Percentiles rank a stretch among this genome's conserved stretches.
Conservation (phyloP, 2,329 filamentous ascomycete genomes). For the Curvularia lunata region DNA sequence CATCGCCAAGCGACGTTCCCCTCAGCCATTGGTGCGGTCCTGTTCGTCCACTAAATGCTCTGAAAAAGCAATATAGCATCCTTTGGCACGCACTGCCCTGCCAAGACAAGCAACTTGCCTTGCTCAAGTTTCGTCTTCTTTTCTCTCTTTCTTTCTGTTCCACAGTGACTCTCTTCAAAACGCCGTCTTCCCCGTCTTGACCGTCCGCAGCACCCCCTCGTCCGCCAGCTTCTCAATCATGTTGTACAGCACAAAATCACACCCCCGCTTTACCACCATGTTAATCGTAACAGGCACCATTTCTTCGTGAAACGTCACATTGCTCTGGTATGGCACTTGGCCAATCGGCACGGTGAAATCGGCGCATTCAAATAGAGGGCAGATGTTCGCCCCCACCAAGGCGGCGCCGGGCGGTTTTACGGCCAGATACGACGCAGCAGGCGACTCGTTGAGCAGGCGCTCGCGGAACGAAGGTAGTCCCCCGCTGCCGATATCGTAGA, state of each 20-base stretch:
- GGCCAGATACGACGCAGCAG: conserved; percentile 44
- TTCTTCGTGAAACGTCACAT: conserved; percentile 51
- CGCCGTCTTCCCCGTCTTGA: conserved; percentile 52
- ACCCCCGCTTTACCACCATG: conserved; percentile 53
- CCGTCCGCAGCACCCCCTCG: conserved; percentile 46
- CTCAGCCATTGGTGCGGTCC: conserved; percentile 8
- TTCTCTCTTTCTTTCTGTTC: not conserved
- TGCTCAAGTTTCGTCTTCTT: not conserved
- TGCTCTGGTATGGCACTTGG: conserved; percentile 50
- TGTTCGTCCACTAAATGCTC: not conserved
- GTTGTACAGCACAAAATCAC: conserved; percentile 53
- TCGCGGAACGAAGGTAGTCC: conserved; percentile 52
- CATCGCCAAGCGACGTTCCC: conserved; percentile 22
- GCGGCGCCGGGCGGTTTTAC: conserved; percentile 38
- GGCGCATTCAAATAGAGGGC: conserved; percentile 49
- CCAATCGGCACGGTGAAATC: conserved; percentile 55
- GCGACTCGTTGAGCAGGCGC: conserved; percentile 40
- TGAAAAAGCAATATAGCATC: conserved; percentile 5
- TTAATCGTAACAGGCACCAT: conserved; percentile 54
- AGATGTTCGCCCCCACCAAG: conserved; percentile 45
- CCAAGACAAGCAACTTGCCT: not conserved
- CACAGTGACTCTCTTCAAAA: conserved; percentile 18
- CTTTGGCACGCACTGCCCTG: not conserved
- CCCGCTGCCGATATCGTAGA: conserved; percentile 54
- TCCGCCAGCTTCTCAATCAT: conserved; percentile 52